These are phyloP conservation scores for Tulasnella sp. DNA, from an alignment of 768 basidiomycete genomes.

Conservation along the genomic window DNA sequence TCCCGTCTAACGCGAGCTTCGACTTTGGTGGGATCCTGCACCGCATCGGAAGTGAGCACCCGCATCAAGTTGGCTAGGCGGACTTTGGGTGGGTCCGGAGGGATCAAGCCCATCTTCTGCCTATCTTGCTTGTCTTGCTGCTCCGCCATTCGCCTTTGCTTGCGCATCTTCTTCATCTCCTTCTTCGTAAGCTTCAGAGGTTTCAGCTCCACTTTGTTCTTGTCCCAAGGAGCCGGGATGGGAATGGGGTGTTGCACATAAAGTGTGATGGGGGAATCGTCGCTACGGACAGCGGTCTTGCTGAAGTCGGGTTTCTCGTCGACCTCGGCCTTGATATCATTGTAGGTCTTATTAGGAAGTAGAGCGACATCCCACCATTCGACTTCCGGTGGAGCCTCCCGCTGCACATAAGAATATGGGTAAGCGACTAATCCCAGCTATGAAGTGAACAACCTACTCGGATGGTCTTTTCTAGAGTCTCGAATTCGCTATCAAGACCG, in stretches of 20 bases:
- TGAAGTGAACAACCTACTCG: constrained; percentile 39
- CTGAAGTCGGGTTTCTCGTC: constrained; percentile 38
- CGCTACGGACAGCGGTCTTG: constrained; percentile 42
- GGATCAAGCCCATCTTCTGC: constrained; percentile 89
- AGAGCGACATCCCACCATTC: constrained; percentile 98
- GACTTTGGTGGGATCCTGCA: constrained; percentile 95
- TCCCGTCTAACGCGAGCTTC: constrained; percentile 92
- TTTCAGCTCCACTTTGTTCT: constrained; percentile 64
- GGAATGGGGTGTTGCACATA: constrained; percentile 97
- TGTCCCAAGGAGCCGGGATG: constrained; percentile 82
- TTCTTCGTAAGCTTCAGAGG: constrained; percentile 90
- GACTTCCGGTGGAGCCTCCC: constrained; percentile 73
- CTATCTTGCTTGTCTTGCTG: constrained; percentile 91
- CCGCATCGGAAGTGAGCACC: constrained; percentile 89
- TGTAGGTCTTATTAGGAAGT: constrained; percentile 68
- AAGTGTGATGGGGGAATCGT: constrained; percentile 67
- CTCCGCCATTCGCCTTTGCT: constrained; percentile 75
- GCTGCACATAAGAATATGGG: constrained; percentile 30
- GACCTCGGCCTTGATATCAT: constrained; percentile 42
- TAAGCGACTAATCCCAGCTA: neutral
- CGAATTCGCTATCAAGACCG: constrained; percentile 84
- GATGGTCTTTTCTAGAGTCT: constrained; percentile 81
- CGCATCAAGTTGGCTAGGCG: constrained; percentile 95
- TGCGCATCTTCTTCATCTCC: constrained; percentile 97
- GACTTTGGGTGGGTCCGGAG: constrained; percentile 94